phyloP scores from a whole-genome alignment of 1,284 basidiomycete species.

The Marasmius tenuissimus region DNA sequence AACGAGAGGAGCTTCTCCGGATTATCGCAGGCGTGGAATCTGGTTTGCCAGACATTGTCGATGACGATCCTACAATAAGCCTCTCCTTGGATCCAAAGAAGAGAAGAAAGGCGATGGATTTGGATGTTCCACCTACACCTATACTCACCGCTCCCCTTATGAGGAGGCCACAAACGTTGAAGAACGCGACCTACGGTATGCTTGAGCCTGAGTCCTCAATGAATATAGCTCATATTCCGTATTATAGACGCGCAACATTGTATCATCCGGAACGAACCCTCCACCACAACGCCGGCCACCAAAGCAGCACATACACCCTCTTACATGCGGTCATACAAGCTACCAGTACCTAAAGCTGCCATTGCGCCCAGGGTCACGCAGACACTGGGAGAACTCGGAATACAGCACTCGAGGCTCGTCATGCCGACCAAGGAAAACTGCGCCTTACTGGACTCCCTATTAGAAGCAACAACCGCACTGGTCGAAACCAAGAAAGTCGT shows the following conservation, averaged over 20 bases:
- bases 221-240: slow-evolving; percentile 6
- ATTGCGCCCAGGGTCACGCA: slow-evolving; percentile 75
- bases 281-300: slow-evolving; percentile 52
- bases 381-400: slow-evolving; percentile 73
- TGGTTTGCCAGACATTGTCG: slow-evolving; percentile 71
- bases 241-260: slow-evolving; percentile 68
- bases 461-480: slow-evolving; percentile 70
- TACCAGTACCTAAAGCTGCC: slow-evolving; percentile 74
- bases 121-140: slow-evolving; percentile 59
- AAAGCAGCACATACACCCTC: slow-evolving; percentile 78
- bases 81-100: slow-evolving; percentile 47
- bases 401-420: slow-evolving; percentile 75
- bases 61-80: slow-evolving; percentile 59
- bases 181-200: slow-evolving; percentile 60
- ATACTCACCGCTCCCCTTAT: slow-evolving; percentile 33
- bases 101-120: slow-evolving; percentile 54
- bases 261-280: slow-evolving; percentile 70
- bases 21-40: slow-evolving; percentile 84
- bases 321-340: slow-evolving; percentile 80
- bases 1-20: slow-evolving; percentile 88
- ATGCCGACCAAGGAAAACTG: slow-evolving; percentile 89
- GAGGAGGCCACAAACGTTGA: slow-evolving; percentile 47
- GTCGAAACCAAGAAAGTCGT: slow-evolving; percentile 88
- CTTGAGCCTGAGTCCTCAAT: slow-evolving; percentile 6
- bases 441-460: slow-evolving; percentile 67